A percentile compares a stretch with the other conserved stretches of the same genome.
phyloP scores from a whole-genome alignment of 1,284 basidiomycete species.

The Irpex lacteus region DNA sequence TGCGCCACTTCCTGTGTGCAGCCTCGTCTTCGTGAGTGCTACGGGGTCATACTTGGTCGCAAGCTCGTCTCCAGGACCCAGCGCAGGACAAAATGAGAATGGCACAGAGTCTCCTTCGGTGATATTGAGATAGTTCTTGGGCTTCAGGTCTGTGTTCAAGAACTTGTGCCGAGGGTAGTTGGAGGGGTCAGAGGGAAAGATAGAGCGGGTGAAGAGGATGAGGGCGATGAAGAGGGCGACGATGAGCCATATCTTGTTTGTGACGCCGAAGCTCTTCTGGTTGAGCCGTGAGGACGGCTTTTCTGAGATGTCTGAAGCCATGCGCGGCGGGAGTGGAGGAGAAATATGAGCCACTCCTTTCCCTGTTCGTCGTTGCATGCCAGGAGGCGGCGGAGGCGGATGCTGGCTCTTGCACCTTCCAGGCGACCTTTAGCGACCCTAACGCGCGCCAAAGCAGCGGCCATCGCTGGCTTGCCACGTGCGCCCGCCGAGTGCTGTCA shows the following conservation, averaged over 20 bases:
- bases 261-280: slow-evolving; percentile 58
- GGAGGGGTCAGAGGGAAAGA: slow-evolving; percentile 40
- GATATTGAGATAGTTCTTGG: slow-evolving; percentile 68
- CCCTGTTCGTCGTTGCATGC: slow-evolving; percentile 58
- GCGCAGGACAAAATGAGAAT: slow-evolving; percentile 88
- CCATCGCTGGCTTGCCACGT: not conserved
- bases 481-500: not conserved
- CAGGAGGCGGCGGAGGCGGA: slow-evolving; percentile 11
- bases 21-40: slow-evolving; percentile 70
- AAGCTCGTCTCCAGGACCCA: slow-evolving; percentile 79
- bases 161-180: slow-evolving; percentile 29
- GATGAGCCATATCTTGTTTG: slow-evolving; percentile 72
- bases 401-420: not conserved
- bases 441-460: not conserved
- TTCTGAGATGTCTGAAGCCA: slow-evolving; percentile 44
- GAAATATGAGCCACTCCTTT: slow-evolving; percentile 55
- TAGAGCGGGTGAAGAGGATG: slow-evolving; percentile 59
- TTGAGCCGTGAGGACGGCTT: slow-evolving; percentile 47
- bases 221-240: slow-evolving; percentile 57
- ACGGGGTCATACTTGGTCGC: slow-evolving; percentile 78
- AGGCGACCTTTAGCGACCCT: not conserved
- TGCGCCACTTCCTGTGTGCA: slow-evolving; percentile 82
- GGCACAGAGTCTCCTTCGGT: slow-evolving; percentile 54
- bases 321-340: slow-evolving; percentile 39
- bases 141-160: slow-evolving; percentile 52